Evolutionary conservation across 1,139 yeast species (phyloP).

Genomic region (Blastobotrys illinoisensis): DNA sequence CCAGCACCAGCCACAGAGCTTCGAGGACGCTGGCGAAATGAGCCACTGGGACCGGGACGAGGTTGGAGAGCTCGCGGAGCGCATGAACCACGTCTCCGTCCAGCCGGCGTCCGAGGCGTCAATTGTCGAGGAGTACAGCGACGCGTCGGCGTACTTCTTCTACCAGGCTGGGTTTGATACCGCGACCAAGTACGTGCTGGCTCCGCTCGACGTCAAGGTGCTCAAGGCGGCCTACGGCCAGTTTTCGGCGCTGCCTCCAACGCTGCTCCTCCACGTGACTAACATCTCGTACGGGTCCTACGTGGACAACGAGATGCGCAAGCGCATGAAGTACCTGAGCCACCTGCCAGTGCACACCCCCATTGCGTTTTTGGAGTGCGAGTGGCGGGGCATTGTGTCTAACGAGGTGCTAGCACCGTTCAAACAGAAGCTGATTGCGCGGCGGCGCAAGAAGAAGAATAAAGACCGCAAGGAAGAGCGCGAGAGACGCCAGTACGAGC

Average conservation of each 20-base stretch:
- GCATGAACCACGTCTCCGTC: not conserved
- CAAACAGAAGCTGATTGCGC: slow-evolving; percentile 52
- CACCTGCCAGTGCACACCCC: slow-evolving; percentile 85
- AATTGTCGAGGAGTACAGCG: slow-evolving; percentile 21
- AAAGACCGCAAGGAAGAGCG: slow-evolving; percentile 64
- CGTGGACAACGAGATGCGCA: slow-evolving; percentile 48
- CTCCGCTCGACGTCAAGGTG: slow-evolving; percentile 75
- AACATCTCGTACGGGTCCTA: slow-evolving; percentile 60
- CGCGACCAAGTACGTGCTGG: slow-evolving; percentile 58
- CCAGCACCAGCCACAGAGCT: not conserved
- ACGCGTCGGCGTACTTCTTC: slow-evolving; percentile 45
- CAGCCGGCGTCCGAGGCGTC: not conserved
- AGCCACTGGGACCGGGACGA: not conserved
- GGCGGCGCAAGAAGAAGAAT: slow-evolving; percentile 49
- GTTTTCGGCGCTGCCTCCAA: slow-evolving; percentile 63
- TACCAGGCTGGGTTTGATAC: slow-evolving; percentile 74
- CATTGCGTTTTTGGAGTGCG: slow-evolving; percentile 76
- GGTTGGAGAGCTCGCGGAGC: not conserved
- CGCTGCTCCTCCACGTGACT: slow-evolving; percentile 58
- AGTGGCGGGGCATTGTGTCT: slow-evolving; percentile 59
- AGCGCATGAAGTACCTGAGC: slow-evolving; percentile 65
- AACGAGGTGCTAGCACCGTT: slow-evolving; percentile 52
- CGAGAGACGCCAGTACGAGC: slow-evolving; percentile 54
- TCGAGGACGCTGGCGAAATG: too few species aligned
- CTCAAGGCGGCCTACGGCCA: slow-evolving; percentile 57